These are phyloP conservation scores for Epichloe gansuensis DNA, from an alignment of 2,329 filamentous ascomycete genomes.

Conservation along the genomic window DNA sequence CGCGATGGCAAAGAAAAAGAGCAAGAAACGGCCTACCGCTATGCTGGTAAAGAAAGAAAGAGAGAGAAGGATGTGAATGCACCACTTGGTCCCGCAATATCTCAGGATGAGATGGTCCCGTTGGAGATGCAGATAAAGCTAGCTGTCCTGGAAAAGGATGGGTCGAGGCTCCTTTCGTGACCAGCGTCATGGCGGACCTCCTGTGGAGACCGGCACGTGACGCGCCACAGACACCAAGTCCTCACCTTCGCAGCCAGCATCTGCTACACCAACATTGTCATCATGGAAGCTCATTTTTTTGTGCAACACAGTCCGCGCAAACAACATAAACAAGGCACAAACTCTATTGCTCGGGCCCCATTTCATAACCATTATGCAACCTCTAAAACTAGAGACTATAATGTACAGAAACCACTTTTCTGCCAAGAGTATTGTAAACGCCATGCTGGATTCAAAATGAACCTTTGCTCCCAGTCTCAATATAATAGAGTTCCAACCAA, in stretches of 20 bases:
- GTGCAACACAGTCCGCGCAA: too few relatives aligned
- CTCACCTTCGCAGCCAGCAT: background rate
- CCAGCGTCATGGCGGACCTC: slow-evolving; percentile 18
- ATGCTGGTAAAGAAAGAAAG: background rate
- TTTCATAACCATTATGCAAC: slow-evolving; percentile 1
- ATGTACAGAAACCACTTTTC: background rate
- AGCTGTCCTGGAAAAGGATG: slow-evolving; percentile 8
- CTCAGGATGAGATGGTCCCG: slow-evolving; percentile 17
- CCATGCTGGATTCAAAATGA: slow-evolving; percentile 10
- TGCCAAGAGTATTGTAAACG: slow-evolving; percentile 6
- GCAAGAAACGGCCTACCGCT: background rate
- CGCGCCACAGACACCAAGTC: too few relatives aligned
- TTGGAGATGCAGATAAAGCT: slow-evolving; percentile 11
- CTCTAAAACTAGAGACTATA: slow-evolving; percentile 1
- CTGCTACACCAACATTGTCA: background rate
- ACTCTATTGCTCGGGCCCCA: background rate
- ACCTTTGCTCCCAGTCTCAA: slow-evolving; percentile 4
- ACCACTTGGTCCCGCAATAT: background rate
- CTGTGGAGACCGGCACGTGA: slow-evolving; percentile 18
- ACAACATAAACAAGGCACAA: too few relatives aligned
- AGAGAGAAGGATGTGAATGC: background rate
- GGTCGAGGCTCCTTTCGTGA: slow-evolving; percentile 12
- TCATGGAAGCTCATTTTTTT: too few relatives aligned
- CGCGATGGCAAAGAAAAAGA: background rate
- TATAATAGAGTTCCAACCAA: background rate